Evolutionary conservation across 148 eudicot species (phyloP).

Genomic region (Cornus kousa): DNA sequence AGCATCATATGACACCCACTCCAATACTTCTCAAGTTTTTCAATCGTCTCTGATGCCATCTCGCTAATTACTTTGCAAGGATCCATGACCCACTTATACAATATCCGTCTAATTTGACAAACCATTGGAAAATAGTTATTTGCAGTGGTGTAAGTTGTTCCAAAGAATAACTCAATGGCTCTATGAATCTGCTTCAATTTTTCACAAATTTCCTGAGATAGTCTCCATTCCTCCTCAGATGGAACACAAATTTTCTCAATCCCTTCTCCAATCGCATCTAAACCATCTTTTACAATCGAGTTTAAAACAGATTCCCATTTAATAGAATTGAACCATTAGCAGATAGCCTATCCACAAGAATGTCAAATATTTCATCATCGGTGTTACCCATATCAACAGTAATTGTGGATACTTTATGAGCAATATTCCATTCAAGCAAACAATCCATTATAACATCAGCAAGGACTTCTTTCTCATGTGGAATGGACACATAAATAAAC

Average conservation of each 20-base stretch:
- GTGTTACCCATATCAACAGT: conserved; percentile 2
- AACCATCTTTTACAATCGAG: conserved; percentile 26
- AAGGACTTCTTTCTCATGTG: conserved; percentile 10
- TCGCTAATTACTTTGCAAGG: not conserved
- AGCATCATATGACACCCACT: not conserved
- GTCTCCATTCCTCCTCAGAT: conserved; percentile 17
- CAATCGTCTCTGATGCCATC: not conserved
- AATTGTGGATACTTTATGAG: conserved; percentile 2
- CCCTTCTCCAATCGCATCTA: conserved; percentile 15
- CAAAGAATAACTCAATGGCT: conserved; percentile 10
- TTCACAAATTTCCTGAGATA: conserved; percentile 1
- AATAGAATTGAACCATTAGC: not conserved
- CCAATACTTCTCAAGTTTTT: conserved; percentile 12
- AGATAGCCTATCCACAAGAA: not conserved
- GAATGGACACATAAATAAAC: conserved; percentile 22
- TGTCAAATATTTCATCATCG: not conserved
- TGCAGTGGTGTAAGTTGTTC: not conserved
- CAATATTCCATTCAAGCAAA: conserved; percentile 2
- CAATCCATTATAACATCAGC: not conserved
- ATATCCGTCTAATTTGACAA: not conserved
- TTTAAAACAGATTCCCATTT: conserved; percentile 17
- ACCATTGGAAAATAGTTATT: conserved; percentile 3
- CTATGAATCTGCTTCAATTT: conserved; percentile 15
- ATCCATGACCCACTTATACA: not conserved
- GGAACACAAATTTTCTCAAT: conserved; percentile 21